Percentiles rank a stretch among this genome's conserved stretches.
Evolutionary conservation across 768 basidiomycete species (phyloP).

Genomic region (Tricholoma sp.): DNA sequence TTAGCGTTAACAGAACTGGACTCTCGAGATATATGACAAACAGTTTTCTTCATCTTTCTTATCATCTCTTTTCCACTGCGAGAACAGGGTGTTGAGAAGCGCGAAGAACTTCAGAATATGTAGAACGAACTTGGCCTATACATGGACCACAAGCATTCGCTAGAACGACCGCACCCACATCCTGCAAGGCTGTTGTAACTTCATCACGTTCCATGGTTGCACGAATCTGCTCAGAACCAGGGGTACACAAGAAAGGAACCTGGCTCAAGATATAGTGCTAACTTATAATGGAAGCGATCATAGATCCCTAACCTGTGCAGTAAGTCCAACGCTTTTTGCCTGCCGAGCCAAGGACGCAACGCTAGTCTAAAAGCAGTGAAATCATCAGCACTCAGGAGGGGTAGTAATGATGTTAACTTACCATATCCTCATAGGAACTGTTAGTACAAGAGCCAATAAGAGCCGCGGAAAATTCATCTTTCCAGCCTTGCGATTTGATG

Average conservation of each 20-base stretch:
- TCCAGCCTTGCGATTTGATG: conserved; percentile 85
- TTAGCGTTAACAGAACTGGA: conserved; percentile 2
- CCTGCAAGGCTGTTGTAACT: conserved; percentile 73
- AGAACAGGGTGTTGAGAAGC: conserved; percentile 4
- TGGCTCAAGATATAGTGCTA: conserved; percentile 18
- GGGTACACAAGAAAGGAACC: conserved; percentile 85
- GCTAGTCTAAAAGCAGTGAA: conserved; percentile 54
- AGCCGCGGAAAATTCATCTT: conserved; percentile 84
- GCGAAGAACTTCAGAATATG: conserved; percentile 1
- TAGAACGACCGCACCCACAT: conserved; percentile 89
- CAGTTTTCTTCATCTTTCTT: conserved; percentile 89
- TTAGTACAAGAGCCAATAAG: conserved; percentile 99
- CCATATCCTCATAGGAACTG: conserved; percentile 96
- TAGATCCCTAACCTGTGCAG: conserved; percentile 49
- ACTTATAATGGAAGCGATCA: neutral
- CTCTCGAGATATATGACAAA: conserved; percentile 26
- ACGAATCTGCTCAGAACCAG: conserved; percentile 92
- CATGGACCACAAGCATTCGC: conserved; percentile 99
- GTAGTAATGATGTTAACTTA: conserved; percentile 20
- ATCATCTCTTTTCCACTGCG: conserved; percentile 89
- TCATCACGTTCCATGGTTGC: conserved; percentile 96
- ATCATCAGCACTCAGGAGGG: conserved; percentile 6
- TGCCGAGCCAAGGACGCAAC: conserved; percentile 90
- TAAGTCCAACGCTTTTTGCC: conserved; percentile 79
- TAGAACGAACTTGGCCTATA: conserved; percentile 75